A percentile compares a stretch with the other conserved stretches of the same genome.
These are phyloP conservation scores for Zea mays DNA, from an alignment of 176 grass and related monocot genomes.

Conservation along the genomic window Zm-B73-REFERENCE-NAM-5.0 NC_050097.1:4086001-4086500, in stretches of 20 bases:
- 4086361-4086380: not conserved
- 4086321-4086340: conserved; percentile 63
- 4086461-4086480: conserved; percentile 20
- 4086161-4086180: conserved; percentile 97
- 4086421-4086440: conserved; percentile 51
- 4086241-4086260: conserved; percentile 98
- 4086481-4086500: conserved; percentile 28
- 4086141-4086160: conserved; percentile 97
- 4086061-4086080: conserved; percentile 23
- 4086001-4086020: conserved; percentile 97
- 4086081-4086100: not conserved
- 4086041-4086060: not conserved
- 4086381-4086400: conserved; percentile 37
- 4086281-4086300: conserved; percentile 97
- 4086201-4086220: conserved; percentile 95
- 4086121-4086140: conserved; percentile 94
- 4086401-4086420: conserved; percentile 37
- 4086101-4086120: conserved; percentile 15
- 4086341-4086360: conserved; percentile 48
- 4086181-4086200: conserved; percentile 94
- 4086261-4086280: conserved; percentile 90
- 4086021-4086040: conserved; percentile 48
- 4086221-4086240: conserved; percentile 81
- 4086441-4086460: conserved; percentile 39
- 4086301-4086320: conserved; percentile 41